Conservation (phyloP, 352 stramenopile species). For the Phytophthora idaei region DNA sequence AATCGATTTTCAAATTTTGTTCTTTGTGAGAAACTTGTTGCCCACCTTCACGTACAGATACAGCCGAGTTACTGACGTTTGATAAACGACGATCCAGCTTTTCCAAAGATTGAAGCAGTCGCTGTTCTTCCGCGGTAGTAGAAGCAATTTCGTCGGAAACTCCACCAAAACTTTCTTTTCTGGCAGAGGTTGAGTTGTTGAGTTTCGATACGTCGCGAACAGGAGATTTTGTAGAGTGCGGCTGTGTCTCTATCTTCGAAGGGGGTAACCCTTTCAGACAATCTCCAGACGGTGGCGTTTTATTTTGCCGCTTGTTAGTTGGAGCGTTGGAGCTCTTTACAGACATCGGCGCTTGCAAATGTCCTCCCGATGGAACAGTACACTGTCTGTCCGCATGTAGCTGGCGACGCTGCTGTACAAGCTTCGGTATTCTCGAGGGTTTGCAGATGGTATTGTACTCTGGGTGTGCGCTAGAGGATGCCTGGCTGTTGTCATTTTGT, state of each 20-base stretch:
- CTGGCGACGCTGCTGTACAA: constrained; percentile 53
- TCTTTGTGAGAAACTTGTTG: constrained; percentile 3
- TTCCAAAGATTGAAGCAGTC: constrained; percentile 60
- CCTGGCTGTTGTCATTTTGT: background rate
- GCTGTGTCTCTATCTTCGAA: background rate
- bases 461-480: background rate
- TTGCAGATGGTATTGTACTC: background rate
- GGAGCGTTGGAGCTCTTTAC: background rate
- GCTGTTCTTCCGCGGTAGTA: constrained; percentile 46
- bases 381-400: constrained; percentile 30
- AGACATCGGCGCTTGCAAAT: background rate
- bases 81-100: constrained; percentile 53
- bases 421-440: constrained; percentile 27
- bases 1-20: background rate
- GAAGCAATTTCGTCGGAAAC: constrained; percentile 37
- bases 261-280: too few species aligned
- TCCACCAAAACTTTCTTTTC: background rate
- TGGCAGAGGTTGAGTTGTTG: background rate
- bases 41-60: constrained; percentile 6
- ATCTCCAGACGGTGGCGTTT: background rate
- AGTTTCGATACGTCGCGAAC: background rate
- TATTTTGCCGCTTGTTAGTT: background rate
- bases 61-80: constrained; percentile 12
- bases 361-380: background rate
- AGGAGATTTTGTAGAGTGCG: background rate